These are phyloP conservation scores for Lactifluus hygrophoroides DNA, from an alignment of 768 basidiomycete species.

Conservation along the genomic window DNA sequence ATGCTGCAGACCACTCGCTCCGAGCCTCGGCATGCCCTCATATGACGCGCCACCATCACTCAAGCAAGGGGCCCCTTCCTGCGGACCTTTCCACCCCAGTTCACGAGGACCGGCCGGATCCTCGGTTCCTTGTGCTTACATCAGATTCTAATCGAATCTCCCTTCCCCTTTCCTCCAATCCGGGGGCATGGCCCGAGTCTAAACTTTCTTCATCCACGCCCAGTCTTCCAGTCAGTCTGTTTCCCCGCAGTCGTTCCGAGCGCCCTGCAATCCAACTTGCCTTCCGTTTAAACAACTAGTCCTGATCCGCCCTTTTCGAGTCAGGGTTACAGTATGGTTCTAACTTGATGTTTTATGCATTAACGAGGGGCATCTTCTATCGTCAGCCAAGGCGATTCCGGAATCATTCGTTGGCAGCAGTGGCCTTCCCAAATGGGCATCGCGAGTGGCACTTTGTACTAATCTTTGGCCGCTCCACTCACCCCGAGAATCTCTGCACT, in stretches of 20 bases:
- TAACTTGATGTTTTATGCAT: background rate
- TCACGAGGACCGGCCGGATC: constrained; percentile 11
- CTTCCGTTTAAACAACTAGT: background rate
- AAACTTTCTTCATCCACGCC: constrained; percentile 16
- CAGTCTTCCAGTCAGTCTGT: constrained; percentile 7
- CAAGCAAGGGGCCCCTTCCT: constrained; percentile 1
- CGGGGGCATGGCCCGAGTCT: constrained; percentile 13
- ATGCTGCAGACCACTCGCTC: constrained; percentile 8
- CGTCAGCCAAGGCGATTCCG: no score
- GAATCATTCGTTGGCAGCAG: no score
- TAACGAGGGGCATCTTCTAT: background rate
- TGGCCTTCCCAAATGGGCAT: background rate
- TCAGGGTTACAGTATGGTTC: background rate
- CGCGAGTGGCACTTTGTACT: background rate
- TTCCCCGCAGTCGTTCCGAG: constrained; percentile 18
- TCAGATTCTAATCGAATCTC: constrained; percentile 14
- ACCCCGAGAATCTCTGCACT: background rate
- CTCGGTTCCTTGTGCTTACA: constrained; percentile 9
- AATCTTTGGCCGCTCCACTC: background rate
- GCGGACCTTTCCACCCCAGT: constrained; percentile 11
- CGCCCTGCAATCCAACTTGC: background rate
- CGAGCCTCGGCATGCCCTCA: constrained; percentile 14
- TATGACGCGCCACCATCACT: constrained; percentile 19
- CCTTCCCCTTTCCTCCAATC: constrained; percentile 4
- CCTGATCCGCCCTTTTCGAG: background rate